A percentile compares a stretch with the other conserved stretches of the same genome.
phyloP scores from a whole-genome alignment of 2,329 filamentous ascomycete genomes.

The Thyridium curvatum region DNA sequence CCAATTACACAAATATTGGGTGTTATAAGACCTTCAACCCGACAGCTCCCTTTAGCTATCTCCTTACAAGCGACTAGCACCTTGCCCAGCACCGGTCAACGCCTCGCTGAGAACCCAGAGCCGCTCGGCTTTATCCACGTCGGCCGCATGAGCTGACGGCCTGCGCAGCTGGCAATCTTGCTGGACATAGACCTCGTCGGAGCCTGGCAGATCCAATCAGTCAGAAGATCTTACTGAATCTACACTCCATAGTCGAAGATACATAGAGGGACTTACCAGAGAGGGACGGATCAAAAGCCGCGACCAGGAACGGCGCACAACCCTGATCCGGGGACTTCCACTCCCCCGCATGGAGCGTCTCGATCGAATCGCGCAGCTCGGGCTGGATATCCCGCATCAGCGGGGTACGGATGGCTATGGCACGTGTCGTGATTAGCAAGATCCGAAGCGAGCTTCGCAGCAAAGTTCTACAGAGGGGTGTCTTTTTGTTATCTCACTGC shows the following conservation, averaged over 20 bases:
- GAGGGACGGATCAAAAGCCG: conserved; percentile 9
- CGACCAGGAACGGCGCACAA: conserved; percentile 12
- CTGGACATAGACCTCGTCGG: conserved; percentile 5
- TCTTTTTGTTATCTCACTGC: conserved; percentile 9
- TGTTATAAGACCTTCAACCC: not conserved
- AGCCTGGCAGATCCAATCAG: conserved; percentile 11
- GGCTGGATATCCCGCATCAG: conserved; percentile 5
- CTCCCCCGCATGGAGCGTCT: conserved; percentile 5
- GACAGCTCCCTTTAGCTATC: not conserved
- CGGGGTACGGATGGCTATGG: conserved; percentile 2
- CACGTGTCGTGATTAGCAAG: not conserved
- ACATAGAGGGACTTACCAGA: too few relatives aligned
- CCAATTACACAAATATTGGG: not conserved
- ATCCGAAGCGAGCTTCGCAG: too few relatives aligned
- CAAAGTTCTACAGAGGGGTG: not conserved
- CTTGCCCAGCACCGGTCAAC: not conserved
- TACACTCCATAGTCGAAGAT: conserved; percentile 11
- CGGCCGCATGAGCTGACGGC: conserved; percentile 6
- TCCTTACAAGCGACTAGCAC: not conserved
- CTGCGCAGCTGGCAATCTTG: conserved; percentile 6
- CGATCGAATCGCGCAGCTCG: conserved; percentile 4
- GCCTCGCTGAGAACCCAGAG: conserved; percentile 8
- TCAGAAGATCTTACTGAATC: conserved; percentile 9
- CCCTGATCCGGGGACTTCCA: conserved; percentile 14
- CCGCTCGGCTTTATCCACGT: conserved; percentile 6